phyloP scores from a whole-genome alignment of 768 basidiomycete genomes.

The Candolleomyces eurysporus region DNA sequence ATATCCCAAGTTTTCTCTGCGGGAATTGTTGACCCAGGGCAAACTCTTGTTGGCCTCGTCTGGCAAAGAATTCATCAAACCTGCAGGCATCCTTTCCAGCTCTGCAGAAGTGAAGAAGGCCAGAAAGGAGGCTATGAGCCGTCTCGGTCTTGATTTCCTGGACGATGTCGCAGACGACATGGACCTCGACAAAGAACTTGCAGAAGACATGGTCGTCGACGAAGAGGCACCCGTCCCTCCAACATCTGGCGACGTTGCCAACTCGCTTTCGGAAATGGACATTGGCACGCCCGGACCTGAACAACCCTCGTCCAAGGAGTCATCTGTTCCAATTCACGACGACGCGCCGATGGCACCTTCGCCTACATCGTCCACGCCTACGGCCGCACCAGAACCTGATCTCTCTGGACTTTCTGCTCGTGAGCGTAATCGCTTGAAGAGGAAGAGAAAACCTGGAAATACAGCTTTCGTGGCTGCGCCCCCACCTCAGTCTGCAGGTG shows the following conservation, averaged over 20 bases:
- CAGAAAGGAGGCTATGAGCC: conserved; percentile 83
- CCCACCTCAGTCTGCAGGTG: conserved; percentile 54
- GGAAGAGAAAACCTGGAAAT: conserved; percentile 89
- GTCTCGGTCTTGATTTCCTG: conserved; percentile 85
- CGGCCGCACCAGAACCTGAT: conserved; percentile 45
- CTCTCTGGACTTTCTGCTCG: conserved; percentile 74
- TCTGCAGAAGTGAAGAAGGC: conserved; percentile 83
- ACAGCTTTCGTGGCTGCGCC: conserved; percentile 78
- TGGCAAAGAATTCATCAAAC: conserved; percentile 86
- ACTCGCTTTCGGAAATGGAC: conserved; percentile 20
- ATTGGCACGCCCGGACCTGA: conserved; percentile 38
- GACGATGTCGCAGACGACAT: conserved; percentile 79
- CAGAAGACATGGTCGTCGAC: conserved; percentile 52
- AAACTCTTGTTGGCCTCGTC: conserved; percentile 86
- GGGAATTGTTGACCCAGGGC: conserved; percentile 71
- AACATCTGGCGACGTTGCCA: conserved; percentile 35
- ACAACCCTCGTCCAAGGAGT: conserved; percentile 35
- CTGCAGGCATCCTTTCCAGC: conserved; percentile 67
- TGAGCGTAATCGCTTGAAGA: conserved; percentile 90
- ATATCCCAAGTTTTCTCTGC: conserved; percentile 75
- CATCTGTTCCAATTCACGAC: conserved; percentile 40
- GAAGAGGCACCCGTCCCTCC: conserved; percentile 24
- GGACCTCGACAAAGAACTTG: conserved; percentile 83
- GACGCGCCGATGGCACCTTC: conserved; percentile 50
- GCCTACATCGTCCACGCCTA: conserved; percentile 44